These are phyloP conservation scores for Echinosophora koreensis DNA, from an alignment of 306 rosid species.

Conservation along the genomic window DNA sequence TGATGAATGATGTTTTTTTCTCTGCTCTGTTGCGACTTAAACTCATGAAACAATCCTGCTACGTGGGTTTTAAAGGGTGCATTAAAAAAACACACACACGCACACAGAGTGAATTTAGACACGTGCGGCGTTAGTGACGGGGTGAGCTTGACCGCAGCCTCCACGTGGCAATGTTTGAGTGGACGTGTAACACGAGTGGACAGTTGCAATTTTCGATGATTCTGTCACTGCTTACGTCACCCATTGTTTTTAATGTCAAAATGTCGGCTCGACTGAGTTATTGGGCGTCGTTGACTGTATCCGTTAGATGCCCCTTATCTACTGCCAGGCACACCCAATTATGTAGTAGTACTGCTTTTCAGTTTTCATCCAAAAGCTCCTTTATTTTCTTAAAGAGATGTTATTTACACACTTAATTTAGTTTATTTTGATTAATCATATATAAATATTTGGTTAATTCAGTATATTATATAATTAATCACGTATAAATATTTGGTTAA, in stretches of 20 bases:
- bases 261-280: conserved; percentile 24
- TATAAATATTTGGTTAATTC: too few relatives aligned
- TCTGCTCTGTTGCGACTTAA: conserved; percentile 32
- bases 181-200: conserved; percentile 37
- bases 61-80: conserved; percentile 6
- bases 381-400: too few relatives aligned
- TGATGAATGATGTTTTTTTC: background rate
- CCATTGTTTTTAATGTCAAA: background rate
- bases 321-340: too few relatives aligned
- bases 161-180: conserved; percentile 44
- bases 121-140: conserved; percentile 51
- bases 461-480: too few relatives aligned
- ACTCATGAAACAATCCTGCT: background rate
- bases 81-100: too few relatives aligned
- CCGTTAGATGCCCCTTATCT: too few relatives aligned
- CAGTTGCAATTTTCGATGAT: background rate
- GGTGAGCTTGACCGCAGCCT: conserved; percentile 52
- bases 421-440: too few relatives aligned
- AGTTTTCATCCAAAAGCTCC: too few relatives aligned
- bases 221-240: conserved; percentile 83
- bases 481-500: too few relatives aligned
- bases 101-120: conserved; percentile 26
- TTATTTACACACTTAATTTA: too few relatives aligned
- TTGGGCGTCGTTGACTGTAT: conserved; percentile 50
- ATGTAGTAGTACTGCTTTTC: too few relatives aligned